These are phyloP conservation scores for Blastocystis sp. DNA, from an alignment of 352 stramenopile genomes.

Conservation along the genomic window DNA sequence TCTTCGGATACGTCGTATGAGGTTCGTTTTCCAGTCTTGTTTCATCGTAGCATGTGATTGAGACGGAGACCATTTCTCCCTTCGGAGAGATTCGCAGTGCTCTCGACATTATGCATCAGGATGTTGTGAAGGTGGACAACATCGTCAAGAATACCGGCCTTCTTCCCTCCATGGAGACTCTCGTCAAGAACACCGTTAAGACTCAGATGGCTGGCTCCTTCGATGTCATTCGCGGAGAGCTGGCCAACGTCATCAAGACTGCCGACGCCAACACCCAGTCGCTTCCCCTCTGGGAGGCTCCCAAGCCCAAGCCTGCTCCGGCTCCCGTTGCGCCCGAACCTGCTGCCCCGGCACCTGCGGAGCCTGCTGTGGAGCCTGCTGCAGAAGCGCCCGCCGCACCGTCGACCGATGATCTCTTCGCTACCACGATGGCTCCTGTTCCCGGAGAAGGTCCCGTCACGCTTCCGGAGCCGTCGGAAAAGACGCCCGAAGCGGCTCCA, in stretches of 20 bases:
- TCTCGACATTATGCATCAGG: background rate
- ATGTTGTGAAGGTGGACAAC: slow-evolving; percentile 6
- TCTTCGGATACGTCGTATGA: slow-evolving; percentile 5
- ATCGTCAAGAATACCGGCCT: slow-evolving; percentile 1
- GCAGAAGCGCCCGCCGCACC: background rate
- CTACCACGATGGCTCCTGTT: background rate
- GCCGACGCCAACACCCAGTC: background rate
- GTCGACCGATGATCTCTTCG: background rate
- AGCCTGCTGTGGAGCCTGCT: background rate
- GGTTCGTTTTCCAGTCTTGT: background rate
- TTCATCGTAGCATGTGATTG: slow-evolving; percentile 18
- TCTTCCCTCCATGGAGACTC: background rate
- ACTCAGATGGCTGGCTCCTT: slow-evolving; percentile 34
- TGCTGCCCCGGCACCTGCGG: background rate
- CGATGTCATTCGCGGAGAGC: background rate
- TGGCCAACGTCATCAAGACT: background rate
- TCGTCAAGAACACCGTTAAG: background rate
- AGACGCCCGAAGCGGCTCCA: background rate
- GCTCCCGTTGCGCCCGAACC: background rate
- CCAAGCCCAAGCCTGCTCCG: background rate
- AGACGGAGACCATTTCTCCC: background rate
- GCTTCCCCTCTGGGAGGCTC: background rate
- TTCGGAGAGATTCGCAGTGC: slow-evolving; percentile 3
- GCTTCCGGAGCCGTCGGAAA: background rate
- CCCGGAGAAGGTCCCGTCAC: background rate